Percentiles rank a stretch among this genome's conserved stretches.
phyloP scores from a whole-genome alignment of 768 basidiomycete species.

The Lactarius vividus region DNA sequence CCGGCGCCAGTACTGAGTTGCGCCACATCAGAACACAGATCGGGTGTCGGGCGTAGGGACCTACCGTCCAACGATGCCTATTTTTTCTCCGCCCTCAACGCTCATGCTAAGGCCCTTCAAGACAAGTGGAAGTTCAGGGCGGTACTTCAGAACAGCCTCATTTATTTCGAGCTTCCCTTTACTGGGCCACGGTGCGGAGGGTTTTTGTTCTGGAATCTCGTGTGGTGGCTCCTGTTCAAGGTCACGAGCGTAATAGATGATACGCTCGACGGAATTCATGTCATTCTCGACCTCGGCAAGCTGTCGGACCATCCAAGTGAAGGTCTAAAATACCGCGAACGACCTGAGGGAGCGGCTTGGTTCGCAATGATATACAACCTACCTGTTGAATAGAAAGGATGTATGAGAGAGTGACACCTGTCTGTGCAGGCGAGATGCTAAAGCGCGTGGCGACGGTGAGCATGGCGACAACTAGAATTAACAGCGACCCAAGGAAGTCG shows the following conservation, averaged over 20 bases:
- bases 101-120: constrained; percentile 77
- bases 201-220: constrained; percentile 57
- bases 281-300: constrained; percentile 87
- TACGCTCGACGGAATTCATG: constrained; percentile 88
- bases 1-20: constrained; percentile 68
- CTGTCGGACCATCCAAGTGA: constrained; percentile 76
- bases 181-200: constrained; percentile 67
- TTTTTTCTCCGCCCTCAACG: constrained; percentile 77
- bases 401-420: constrained; percentile 73
- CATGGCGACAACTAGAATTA: constrained; percentile 78
- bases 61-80: constrained; percentile 80
- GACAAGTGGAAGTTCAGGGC: constrained; percentile 85
- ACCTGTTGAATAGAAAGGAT: constrained; percentile 77
- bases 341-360: not conserved
- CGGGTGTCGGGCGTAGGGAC: constrained; percentile 25
- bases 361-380: constrained; percentile 25
- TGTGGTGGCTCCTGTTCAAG: constrained; percentile 83
- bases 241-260: constrained; percentile 75
- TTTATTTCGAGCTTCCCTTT: constrained; percentile 72
- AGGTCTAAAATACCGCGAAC: constrained; percentile 39
- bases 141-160: constrained; percentile 74
- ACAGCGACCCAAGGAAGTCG: constrained; percentile 72
- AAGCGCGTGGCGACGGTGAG: constrained; percentile 73
- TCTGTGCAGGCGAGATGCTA: constrained; percentile 74
- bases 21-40: constrained; percentile 7